Conservation (phyloP, 495 filamentous ascomycete genomes). For the Xylaria castorea region DNA sequence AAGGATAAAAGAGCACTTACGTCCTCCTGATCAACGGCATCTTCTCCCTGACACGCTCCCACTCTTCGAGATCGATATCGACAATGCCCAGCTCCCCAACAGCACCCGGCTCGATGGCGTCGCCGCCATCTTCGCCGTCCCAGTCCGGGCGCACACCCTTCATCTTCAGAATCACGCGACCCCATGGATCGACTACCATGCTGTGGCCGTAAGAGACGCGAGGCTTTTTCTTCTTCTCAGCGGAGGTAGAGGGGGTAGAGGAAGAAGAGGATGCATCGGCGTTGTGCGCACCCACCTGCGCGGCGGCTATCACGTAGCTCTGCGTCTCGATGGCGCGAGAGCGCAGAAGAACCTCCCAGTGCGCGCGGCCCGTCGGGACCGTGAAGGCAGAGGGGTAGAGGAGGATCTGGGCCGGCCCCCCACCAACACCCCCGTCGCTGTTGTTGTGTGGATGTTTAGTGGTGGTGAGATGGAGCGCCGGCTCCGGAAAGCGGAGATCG, state of each 20-base stretch:
- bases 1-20: conserved; percentile 40
- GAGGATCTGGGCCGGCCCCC: conserved; percentile 69
- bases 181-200: conserved; percentile 90
- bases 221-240: conserved; percentile 23
- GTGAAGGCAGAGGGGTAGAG: conserved; percentile 94
- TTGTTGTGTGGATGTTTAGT: too few species aligned
- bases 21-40: conserved; percentile 68
- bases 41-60: conserved; percentile 58
- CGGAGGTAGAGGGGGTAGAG: conserved; percentile 40
- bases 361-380: conserved; percentile 80
- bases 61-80: conserved; percentile 54
- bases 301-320: conserved; percentile 84
- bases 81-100: conserved; percentile 55
- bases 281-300: conserved; percentile 82
- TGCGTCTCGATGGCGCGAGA: conserved; percentile 92
- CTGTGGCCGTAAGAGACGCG: conserved; percentile 86
- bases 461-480: conserved; percentile 69
- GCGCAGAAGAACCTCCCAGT: conserved; percentile 81
- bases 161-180: conserved; percentile 71
- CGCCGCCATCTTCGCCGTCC: conserved; percentile 52
- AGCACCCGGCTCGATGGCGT: conserved; percentile 40
- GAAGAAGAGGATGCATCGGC: conserved; percentile 50
- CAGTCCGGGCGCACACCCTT: conserved; percentile 55
- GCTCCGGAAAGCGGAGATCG: conserved; percentile 88
- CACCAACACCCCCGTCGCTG: background rate